Percentiles rank a stretch among this genome's conserved stretches.
Evolutionary conservation across 2,329 filamentous ascomycete species (phyloP).

Genomic region (Rasamsonia emersonii): DNA sequence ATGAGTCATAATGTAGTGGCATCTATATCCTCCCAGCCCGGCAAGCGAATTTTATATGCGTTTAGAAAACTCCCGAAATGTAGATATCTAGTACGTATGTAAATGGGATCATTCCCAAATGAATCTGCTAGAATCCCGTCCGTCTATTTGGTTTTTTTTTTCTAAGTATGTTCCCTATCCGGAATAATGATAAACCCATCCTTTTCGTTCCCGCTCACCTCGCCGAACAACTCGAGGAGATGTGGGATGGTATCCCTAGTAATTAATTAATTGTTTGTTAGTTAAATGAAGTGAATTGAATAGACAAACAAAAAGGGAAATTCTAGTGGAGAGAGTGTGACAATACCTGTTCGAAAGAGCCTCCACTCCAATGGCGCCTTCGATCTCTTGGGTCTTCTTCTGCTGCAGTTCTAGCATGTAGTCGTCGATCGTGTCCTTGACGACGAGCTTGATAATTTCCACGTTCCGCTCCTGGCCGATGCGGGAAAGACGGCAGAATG

Average conservation of each 20-base stretch:
- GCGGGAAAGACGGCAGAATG: slow-evolving; percentile 53
- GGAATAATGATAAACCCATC: slow-evolving; percentile 4
- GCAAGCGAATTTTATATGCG: too few relatives aligned
- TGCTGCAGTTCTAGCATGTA: slow-evolving; percentile 48
- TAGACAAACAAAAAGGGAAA: not conserved
- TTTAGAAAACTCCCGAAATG: too few relatives aligned
- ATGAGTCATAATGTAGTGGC: not conserved
- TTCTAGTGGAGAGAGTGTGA: too few relatives aligned
- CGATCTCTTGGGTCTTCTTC: slow-evolving; percentile 35
- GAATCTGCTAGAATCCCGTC: too few relatives aligned
- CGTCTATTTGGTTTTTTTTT: too few relatives aligned
- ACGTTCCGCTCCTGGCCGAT: slow-evolving; percentile 57
- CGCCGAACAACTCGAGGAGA: slow-evolving; percentile 20
- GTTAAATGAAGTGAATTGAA: too few relatives aligned
- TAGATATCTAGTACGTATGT: too few relatives aligned
- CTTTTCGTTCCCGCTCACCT: slow-evolving; percentile 8
- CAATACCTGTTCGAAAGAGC: slow-evolving; percentile 9
- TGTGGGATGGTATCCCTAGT: slow-evolving; percentile 12
- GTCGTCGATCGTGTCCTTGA: slow-evolving; percentile 51
- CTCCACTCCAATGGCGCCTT: slow-evolving; percentile 15
- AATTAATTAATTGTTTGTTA: too few relatives aligned
- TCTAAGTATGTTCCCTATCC: too few relatives aligned
- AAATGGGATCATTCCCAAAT: too few relatives aligned
- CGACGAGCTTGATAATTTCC: slow-evolving; percentile 49
- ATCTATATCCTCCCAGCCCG: too few relatives aligned